Evolutionary conservation across 257 asterid species (phyloP), one percentile per base, ranked within the genome.

Genomic region (Solanum corneliomulleri): DNA sequence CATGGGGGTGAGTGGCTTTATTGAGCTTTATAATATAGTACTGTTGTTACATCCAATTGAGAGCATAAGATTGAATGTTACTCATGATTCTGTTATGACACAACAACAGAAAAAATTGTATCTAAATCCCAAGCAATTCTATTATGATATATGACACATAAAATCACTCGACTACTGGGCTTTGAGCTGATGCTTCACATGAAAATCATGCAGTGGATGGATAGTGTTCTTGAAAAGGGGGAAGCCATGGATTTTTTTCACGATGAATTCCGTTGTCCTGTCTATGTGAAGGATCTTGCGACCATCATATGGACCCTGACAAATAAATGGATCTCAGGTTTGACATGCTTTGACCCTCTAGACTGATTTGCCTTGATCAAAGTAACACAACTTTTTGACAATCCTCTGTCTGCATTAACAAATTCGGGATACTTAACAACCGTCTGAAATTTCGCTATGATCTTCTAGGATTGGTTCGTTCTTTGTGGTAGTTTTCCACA

Each of bases 191-290:
- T 86, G 41, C 86, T 75, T 16, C 71, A 52, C 76, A 41, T 84
- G 69, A 87, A 20, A 76, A 64, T 77, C 86, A 87, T 89, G 92
- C 95, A 97, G 99, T 97, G 99, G 99, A 95, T 97, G 92, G 98
- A 95, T 87, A 88, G 92, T 45, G 95, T 90, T 71, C 98, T 97
- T 85, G 93, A 96, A 69, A 97, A 93, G 90, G 96, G 95, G 83
- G 98, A 94, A 87, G 82, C 84, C 18, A 74, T 90, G 87, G 91
- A 95, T 37, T 96, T 94, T 91, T 97, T 97, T 91, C 88, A 91
- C 13, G 99, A 97, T 33, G 99, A 97, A 88, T 95, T 92, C 75
- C 99, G 99, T 14, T 95, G 99, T 88, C 99, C 99, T 49, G 93
- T 97, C 86, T 95, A 93, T 91, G 97, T 97, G 60, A 95, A 92